Base-by-base conservation (phyloP, 2,329 filamentous ascomycete genomes). In the Venturia nashicola region DNA sequence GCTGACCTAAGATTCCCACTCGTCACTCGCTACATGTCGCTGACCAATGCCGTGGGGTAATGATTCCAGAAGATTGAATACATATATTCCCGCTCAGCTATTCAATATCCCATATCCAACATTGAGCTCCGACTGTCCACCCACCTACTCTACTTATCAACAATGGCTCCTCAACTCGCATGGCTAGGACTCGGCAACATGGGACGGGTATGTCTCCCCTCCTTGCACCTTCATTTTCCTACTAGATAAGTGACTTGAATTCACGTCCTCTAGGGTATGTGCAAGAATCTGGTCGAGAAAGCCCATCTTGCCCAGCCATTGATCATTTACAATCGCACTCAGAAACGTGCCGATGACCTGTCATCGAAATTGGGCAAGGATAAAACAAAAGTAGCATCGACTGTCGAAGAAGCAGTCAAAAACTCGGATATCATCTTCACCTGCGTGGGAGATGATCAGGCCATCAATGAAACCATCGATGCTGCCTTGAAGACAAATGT, bases 141-240 rank as follows among this genome's bases (percentile, higher is more conserved):
- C 32, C 27, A 36, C 8, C 2, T 32, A 36, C 18, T 54, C 27
- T 46, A 44, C 12, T 5, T 1, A 34, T 61, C 68, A 70, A 57
- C 36, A 32, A 78, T 78, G 76, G 72, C 76, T 61, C 74, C 75
- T 59, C 84, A 82, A 74, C 71, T 94, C 61, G 81, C 90, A 69
- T 95, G 86, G 85, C 85, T 95, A 63, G 91, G 91, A 65, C 82
- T 96, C 61, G 91, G 91, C 62, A 95, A 95, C 74, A 96, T 96
- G 85, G 91, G 90, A 68, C 82, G 86, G 71, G 89, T 88, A 78
- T 78, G 83, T 76, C 16, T n/a, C 14, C 32, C 27, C 46, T 51
- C 46, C 46, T 36, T 57, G 51, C 51, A 27, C 27, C 27, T 27
- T 27, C 27, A 27, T 27, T 27, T 27, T 27, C 27, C 27, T 4